Evolutionary conservation across 352 stramenopile species (phyloP).

Genomic region (Blastocystis sp.): DNA sequence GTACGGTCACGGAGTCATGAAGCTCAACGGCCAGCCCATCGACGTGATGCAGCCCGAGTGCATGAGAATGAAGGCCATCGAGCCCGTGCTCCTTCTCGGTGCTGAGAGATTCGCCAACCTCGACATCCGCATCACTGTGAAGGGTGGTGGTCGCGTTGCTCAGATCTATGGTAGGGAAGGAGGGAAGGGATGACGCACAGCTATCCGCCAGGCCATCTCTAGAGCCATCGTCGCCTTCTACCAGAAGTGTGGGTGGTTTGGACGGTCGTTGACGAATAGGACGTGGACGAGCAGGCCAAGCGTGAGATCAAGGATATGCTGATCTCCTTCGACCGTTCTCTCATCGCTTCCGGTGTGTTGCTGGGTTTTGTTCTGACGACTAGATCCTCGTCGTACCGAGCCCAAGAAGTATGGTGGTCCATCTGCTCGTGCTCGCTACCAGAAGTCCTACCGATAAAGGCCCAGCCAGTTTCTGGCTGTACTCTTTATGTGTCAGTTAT

Average conservation of each 20-base stretch:
- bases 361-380: too few species aligned
- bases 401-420: too few species aligned
- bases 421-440: too few species aligned
- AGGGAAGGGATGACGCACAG: not conserved
- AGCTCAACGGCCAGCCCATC: too few species aligned
- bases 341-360: constrained; percentile 76
- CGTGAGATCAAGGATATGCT: too few species aligned
- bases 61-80: too few species aligned
- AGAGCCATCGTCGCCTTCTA: constrained; percentile 99
- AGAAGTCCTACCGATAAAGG: constrained; percentile 85
- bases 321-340: constrained; percentile 83
- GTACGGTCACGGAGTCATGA: too few species aligned
- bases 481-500: not conserved
- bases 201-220: constrained; percentile 97
- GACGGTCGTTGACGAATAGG: constrained; percentile 71
- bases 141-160: too few species aligned
- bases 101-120: constrained; percentile 96
- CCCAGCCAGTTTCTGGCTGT: not conserved
- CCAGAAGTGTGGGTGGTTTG: constrained; percentile 89
- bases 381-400: too few species aligned
- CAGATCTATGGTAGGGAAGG: constrained; percentile 69
- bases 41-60: too few species aligned
- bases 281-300: constrained; percentile 70
- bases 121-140: too few species aligned
- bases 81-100: constrained; percentile 85